Evolutionary conservation across 1,284 basidiomycete species (phyloP).

Genomic region (Trichosporon coremiiforme): DNA sequence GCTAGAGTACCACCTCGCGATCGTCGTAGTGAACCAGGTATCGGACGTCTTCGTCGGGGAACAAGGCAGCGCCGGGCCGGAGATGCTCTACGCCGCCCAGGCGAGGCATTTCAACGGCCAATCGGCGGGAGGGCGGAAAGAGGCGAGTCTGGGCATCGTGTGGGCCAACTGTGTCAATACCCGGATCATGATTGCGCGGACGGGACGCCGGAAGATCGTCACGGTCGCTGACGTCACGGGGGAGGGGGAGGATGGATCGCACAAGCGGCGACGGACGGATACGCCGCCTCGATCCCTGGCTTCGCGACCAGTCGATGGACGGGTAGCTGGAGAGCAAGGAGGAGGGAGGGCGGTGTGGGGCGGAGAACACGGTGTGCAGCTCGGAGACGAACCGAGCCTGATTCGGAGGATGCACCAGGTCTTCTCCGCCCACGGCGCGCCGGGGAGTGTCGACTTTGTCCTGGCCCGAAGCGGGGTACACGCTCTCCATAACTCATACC

Average conservation of each 20-base stretch:
- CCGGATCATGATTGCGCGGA: conserved; percentile 77
- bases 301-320: neutral
- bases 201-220: conserved; percentile 66
- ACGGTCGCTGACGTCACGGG: conserved; percentile 44
- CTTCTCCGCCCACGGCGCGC: conserved; percentile 68
- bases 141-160: conserved; percentile 78
- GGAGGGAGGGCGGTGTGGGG: too few species aligned
- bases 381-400: conserved; percentile 55
- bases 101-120: conserved; percentile 71
- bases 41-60: conserved; percentile 65
- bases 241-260: neutral
- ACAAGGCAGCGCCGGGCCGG: conserved; percentile 32
- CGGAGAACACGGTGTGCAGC: neutral
- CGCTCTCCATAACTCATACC: conserved; percentile 36
- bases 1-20: conserved; percentile 65
- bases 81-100: conserved; percentile 69
- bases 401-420: conserved; percentile 62
- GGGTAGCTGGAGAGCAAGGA: too few species aligned
- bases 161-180: conserved; percentile 89
- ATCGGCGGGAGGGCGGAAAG: conserved; percentile 64
- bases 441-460: conserved; percentile 70
- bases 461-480: conserved; percentile 65
- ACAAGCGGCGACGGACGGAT: conserved; percentile 17
- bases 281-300: neutral
- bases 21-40: conserved; percentile 84